phyloP scores from a whole-genome alignment of 2,329 filamentous ascomycete species.

The Zalaria sp. region DNA sequence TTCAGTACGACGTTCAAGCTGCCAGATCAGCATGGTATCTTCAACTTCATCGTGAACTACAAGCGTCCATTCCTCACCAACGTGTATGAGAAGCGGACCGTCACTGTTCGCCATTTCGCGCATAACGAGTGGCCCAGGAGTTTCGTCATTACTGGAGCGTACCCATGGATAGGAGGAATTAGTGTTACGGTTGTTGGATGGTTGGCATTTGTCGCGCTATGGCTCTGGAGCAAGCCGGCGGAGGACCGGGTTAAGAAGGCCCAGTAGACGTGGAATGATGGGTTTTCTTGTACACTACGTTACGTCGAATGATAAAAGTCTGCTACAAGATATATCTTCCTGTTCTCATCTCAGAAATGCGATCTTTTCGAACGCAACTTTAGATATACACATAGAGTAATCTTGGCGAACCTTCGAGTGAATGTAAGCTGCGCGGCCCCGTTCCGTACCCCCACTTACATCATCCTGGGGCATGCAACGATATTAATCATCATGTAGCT shows the following conservation, averaged over 20 bases:
- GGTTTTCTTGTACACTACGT: conserved; percentile 2
- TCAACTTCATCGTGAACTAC: conserved; percentile 96
- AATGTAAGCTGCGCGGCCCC: no score
- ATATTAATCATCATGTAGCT: no score
- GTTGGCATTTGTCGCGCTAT: conserved; percentile 70
- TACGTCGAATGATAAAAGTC: conserved; percentile 3
- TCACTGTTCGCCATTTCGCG: conserved; percentile 90
- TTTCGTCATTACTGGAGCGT: conserved; percentile 78
- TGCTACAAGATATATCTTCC: not conserved
- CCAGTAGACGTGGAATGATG: conserved; percentile 5
- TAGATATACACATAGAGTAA: no score
- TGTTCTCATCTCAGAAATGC: no score
- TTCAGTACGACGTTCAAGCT: conserved; percentile 66
- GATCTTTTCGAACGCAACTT: no score
- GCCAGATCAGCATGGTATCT: conserved; percentile 97
- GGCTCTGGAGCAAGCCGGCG: conserved; percentile 63
- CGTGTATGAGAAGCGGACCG: conserved; percentile 86
- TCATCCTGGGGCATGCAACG: no score
- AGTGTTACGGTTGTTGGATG: conserved; percentile 73
- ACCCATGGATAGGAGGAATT: conserved; percentile 88
- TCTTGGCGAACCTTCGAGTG: no score
- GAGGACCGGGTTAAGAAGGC: conserved; percentile 26
- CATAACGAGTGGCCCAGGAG: conserved; percentile 94
- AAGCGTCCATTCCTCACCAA: conserved; percentile 84
- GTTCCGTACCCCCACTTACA: no score